phyloP scores from a whole-genome alignment of 257 asterid genomes.

The Solanum bulbocastanum region DNA sequence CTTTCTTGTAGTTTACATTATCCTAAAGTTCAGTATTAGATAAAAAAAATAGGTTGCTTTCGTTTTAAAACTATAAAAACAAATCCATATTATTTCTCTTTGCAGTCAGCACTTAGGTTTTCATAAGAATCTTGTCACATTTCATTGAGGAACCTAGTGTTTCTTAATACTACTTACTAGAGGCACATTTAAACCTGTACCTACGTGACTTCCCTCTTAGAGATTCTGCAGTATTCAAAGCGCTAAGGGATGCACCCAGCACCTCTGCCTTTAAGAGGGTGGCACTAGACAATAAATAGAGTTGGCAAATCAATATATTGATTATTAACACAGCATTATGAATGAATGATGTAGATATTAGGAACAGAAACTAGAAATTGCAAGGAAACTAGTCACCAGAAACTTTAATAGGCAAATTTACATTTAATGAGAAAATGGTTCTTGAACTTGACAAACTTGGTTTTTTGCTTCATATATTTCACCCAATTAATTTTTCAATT shows the following conservation, averaged over 20 bases:
- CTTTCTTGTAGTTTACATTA: background rate
- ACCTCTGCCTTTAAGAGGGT: background rate
- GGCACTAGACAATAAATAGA: background rate
- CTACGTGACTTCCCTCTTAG: background rate
- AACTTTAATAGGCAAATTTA: background rate
- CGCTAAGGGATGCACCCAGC: background rate
- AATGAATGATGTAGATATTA: background rate
- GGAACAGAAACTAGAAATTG: background rate
- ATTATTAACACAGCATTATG: background rate
- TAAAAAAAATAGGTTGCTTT: background rate
- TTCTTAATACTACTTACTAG: background rate
- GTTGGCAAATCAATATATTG: background rate
- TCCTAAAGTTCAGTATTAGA: background rate
- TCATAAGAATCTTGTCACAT: background rate
- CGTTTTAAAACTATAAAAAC: background rate
- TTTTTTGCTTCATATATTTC: background rate
- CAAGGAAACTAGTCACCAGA: background rate
- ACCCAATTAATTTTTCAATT: background rate
- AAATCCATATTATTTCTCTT: background rate
- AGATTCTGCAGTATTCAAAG: background rate
- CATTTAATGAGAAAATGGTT: background rate
- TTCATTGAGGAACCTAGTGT: background rate
- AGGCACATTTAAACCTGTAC: background rate
- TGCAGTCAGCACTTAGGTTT: background rate
- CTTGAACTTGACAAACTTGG: background rate